Base-by-base conservation (phyloP, 2,329 filamentous ascomycete species). In the Beauveria australis region DNA sequence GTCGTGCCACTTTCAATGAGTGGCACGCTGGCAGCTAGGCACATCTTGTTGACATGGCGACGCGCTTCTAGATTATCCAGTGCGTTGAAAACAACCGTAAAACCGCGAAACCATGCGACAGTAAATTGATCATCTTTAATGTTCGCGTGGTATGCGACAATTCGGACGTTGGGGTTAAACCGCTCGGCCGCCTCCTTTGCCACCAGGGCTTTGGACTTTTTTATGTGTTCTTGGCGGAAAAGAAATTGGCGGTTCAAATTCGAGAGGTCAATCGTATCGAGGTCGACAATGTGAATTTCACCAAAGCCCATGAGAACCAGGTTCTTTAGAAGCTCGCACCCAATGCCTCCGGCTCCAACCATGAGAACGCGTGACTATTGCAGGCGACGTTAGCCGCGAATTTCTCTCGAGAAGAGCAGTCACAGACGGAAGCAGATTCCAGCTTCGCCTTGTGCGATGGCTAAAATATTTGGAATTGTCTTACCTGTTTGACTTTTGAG, bases 201-300 rank as follows among this genome's bases (percentile, higher is more conserved):
- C 65, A 97, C 92, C 76, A 96, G 76, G 56, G 94, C 92, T 73
- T 99, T 99, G 1, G 93, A 86, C 74, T 96, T 96, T 75, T 97
- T 97, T 75, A 99, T 97, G 71, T 99, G 94, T 72, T 97, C 92
- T 69, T 93, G 89, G 63, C 92, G 85, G 74, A 99, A 99, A 53
- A 99, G 86, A 70, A 99, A 99, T 74, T 99, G 94, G 60, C 94
- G 89, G 69, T 99, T 99, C 55, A 99, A 82, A 72, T 99, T 99
- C 76, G 92, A 96, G 24, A 99, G 82, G 72, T 99, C 94, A 76
- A 99, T 97, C 1, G 94, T 99, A 74, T 99, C 94, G 63, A 99
- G 89, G 74, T 99, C 94, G 67, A 99, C 91, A 51, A 97, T 88
- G 74, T 96, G 90, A 55, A 97, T 87, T 76, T 96, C 89, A 66